Evolutionary conservation across 2,329 filamentous ascomycete species (phyloP), one percentile per base, ranked within the genome.

Genomic region (Pestalotiopsis sp.): DNA sequence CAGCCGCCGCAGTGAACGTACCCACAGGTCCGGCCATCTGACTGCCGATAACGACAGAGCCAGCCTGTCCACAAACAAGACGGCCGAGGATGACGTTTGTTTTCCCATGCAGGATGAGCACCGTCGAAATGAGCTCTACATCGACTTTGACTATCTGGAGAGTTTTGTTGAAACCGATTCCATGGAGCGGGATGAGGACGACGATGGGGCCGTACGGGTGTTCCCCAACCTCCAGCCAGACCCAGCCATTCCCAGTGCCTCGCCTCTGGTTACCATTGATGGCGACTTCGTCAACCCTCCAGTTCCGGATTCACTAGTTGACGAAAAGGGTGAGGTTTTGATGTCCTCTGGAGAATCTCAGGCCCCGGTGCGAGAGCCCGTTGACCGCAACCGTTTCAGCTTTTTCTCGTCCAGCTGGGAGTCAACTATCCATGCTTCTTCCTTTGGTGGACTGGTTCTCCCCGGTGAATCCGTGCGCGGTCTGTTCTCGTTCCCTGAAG

Each of bases 391-490:
- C 77, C 90, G 95, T 4, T 98, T 97, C 83, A 96, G 95, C 71
- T 98, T 98, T 82, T 99, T 99, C 81, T 98, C 95, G 0, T 98
- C 96, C 0, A 93, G 96, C 67, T 92, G 94, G 81, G 95, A 98
- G 77, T 95, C 94, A 64, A 97, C 95, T 1, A 94, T 98, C 70
- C 95, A 98, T 77, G 94, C 95, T 17, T 88, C 93, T 1, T 94
- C 97, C 74, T 88, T 99, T 71, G 94, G 93, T 23, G 95, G 95
- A 74, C 87, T 98, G 9, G 88, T 98, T 4, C 90, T 97, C 68
- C 94, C 95, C 2, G 95, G 94, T 9, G 96, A 98, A 79, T 92
- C 92, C 68, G 92, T 98, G 74, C 91, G 93, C 39, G 94, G 94
- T 68, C 88, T 99, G 12, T 99, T 99, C 78, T 84, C 85, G 39